These are phyloP conservation scores for Diaporthe citrichinensis DNA, from an alignment of 2,329 filamentous ascomycete species.

Conservation along the genomic window DNA sequence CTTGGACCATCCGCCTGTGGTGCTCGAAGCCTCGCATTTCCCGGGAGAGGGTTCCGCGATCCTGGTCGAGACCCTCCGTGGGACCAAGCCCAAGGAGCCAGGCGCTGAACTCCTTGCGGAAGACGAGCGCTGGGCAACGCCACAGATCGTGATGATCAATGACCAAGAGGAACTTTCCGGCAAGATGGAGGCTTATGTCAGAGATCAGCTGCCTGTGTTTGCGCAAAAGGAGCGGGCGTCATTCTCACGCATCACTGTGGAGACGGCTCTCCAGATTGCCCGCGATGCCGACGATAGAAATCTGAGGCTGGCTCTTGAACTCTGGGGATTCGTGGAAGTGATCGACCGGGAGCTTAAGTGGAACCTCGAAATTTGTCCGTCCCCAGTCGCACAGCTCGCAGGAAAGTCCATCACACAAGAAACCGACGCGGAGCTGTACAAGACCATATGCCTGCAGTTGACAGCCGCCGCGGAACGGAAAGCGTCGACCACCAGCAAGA, in stretches of 20 bases:
- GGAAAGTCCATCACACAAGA: constrained; percentile 66
- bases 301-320: constrained; percentile 70
- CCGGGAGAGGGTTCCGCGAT: constrained; percentile 63
- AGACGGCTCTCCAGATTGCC: constrained; percentile 62
- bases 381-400: constrained; percentile 54
- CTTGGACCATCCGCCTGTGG: constrained; percentile 63
- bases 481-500: constrained; percentile 71
- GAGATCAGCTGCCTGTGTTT: constrained; percentile 69
- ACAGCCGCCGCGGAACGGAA: constrained; percentile 76
- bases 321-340: constrained; percentile 76
- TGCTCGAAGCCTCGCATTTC: constrained; percentile 73
- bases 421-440: constrained; percentile 69
- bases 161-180: constrained; percentile 72
- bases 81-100: constrained; percentile 50
- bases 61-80: constrained; percentile 58
- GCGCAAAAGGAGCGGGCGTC: constrained; percentile 72
- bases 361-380: constrained; percentile 66
- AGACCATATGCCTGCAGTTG: constrained; percentile 74
- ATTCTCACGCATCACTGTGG: constrained; percentile 71
- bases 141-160: constrained; percentile 69
- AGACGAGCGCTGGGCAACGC: constrained; percentile 52
- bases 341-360: constrained; percentile 75
- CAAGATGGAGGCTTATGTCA: constrained; percentile 73
- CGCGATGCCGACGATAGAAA: constrained; percentile 66
- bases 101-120: constrained; percentile 52